Evolutionary conservation across 2,329 filamentous ascomycete genomes (phyloP).

Genomic region (Berkeleyomyces basicola): DNA sequence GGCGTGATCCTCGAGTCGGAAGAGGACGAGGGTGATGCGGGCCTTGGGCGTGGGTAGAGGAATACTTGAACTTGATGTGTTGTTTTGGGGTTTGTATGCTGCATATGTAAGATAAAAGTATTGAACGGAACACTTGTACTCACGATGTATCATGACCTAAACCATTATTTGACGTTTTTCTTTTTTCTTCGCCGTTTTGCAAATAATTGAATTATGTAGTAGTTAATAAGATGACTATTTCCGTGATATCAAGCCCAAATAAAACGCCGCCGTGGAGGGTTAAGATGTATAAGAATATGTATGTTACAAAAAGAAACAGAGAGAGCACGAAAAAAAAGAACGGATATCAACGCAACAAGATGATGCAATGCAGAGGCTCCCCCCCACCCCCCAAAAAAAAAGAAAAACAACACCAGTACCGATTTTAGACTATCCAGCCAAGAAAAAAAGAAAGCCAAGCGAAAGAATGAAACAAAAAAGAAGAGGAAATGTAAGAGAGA

Average conservation of each 20-base stretch:
- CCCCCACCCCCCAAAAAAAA: background rate
- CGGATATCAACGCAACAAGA: background rate
- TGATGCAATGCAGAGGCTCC: background rate
- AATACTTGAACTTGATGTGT: background rate
- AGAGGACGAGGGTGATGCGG: background rate
- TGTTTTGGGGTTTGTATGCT: no score
- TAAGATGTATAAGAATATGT: background rate
- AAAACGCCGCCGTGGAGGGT: background rate
- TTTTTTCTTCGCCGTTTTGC: no score
- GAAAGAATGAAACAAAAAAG: background rate
- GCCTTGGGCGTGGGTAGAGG: no score
- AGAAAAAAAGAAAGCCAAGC: slow-evolving; percentile 6
- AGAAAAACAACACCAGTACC: background rate
- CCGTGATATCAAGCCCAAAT: background rate
- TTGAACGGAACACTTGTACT: no score
- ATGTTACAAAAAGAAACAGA: slow-evolving; percentile 3
- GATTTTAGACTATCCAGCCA: slow-evolving; percentile 12
- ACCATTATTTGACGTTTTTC: no score
- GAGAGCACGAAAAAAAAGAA: slow-evolving; percentile 2
- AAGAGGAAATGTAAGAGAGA: background rate
- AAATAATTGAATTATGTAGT: background rate
- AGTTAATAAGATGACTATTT: background rate
- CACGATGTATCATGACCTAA: no score
- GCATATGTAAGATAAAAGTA: no score
- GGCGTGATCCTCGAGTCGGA: background rate